Evolutionary conservation across 352 stramenopile species (phyloP), one percentile per base, ranked within the genome.

Genomic region (Pythium brachiatum): DNA sequence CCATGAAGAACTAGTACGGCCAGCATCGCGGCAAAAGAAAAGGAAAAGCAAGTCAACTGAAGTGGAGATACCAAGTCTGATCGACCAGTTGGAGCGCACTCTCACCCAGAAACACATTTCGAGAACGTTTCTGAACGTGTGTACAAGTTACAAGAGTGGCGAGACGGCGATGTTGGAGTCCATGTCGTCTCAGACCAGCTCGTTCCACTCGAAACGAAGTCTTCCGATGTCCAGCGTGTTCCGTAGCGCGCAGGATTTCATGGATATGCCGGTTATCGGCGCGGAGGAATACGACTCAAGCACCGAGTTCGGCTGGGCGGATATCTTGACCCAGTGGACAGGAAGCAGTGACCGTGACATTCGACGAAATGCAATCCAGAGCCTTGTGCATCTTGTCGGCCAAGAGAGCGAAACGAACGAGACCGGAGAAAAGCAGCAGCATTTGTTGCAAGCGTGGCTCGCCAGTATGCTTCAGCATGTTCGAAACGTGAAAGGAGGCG

Each of bases 371-470:
- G 83, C 79, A 12, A 84, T 93, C 53, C 62, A 85, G 3, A 90
- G 68, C 53, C 69, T 95, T n/a, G 66, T 88, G 2, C 79, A 82
- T 39, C 66, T 95, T 2, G 68, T 81, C 5, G 74, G 90, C 46
- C 69, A 81, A 31, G 50, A 77, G 16, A 51, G 60, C 15, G 54
- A 74, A 11, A 50, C 31, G 7, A 43, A 16, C 5, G 44, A 56
- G 11, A 59, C 75, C 0, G 39, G 57, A 57, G 26, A 66, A 7
- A 80, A 79, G 36, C 80, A 88, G 57, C 64, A 81, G 16, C 76
- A 88, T 31, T 81, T 93, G 44, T 66, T 93, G 13, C 84, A 93
- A 58, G 84, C 84, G 15, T 93, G 84, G 84, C 68, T 93, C 7
- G 86, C 75, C 12, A 87, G 75, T 55, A 88, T 89, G 79, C 68